Base-by-base conservation (phyloP, 768 basidiomycete species). In the Pisolithus orientalis region DNA sequence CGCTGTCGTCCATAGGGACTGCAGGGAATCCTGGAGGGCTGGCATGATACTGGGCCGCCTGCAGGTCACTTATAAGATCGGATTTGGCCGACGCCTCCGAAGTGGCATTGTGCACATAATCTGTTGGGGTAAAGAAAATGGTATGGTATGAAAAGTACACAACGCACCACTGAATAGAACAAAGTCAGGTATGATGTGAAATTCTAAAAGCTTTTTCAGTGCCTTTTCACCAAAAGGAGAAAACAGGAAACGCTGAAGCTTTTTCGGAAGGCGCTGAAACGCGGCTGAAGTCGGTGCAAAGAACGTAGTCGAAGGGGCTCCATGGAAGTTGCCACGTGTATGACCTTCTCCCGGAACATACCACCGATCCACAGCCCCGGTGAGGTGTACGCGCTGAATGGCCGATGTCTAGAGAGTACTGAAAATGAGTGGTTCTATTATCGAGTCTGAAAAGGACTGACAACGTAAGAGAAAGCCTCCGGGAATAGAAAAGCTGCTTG, bases 281-380 rank as follows among this genome's bases (percentile, higher is more conserved):
- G 75, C 75, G 54, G 62, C 68, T 60, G 77, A 86, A 55, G 67
- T 79, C 42, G 72, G 85, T 11, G 71, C 83, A 68, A 75, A 87
- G 59, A 71, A 73, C 6, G 71, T 84, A 57, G 70, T 80, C 46
- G 72, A 67, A n/a, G 64, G 70, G 25, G 68, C 69, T 16, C 80
- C 80, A 25, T 75, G 62, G 5, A 80, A 62, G 6, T 72, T 65
- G n/a, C 72, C 66, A 42, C 68, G 72, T 17, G 67, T 60, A 1
- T 61, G 55, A 1, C 76, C 57, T 6, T 70, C 58, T 21, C 69
- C 65, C 4, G 68, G 73, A 11, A 69, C 62, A 25, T 72, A 70
- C n/a, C 73, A 74, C 40, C 82, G 73, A 40, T 79, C 77, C 32
- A 81, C 34, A 10, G 68, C 68, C 29, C 76, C 62, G 1, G 73